Evolutionary conservation across 1,284 basidiomycete genomes (phyloP), one percentile per base, ranked within the genome.

Genomic region (Trametes versicolor): DNA sequence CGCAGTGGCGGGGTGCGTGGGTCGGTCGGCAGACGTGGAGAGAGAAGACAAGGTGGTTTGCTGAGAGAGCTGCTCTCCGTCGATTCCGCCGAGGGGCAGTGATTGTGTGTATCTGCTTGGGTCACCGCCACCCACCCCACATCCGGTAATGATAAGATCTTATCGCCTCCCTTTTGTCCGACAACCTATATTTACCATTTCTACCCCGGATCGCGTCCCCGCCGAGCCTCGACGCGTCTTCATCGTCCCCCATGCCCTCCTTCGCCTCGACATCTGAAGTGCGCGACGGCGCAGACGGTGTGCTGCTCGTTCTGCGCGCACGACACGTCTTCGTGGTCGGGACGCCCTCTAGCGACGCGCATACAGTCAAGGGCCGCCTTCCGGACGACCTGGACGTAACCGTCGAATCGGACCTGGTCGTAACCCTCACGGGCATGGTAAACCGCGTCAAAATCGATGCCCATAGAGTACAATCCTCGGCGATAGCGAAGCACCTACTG

Each of bases 371-470:
- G 70, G 78, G 75, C 59, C 80, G 72, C 62, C 70, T 85, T 32
- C 85, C 86, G 23, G 79, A 81, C 29, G 72, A 79, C 52, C 71
- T 89, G 45, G 85, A 89, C 72, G 79, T 90, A 27, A 71, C 85
- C 59, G 77, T 85, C 48, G 74, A 81, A 36, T 83, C 87, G 12
- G 81, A 83, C 72, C 72, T 92, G 50, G 70, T 79, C 36, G 72
- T 93, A 64, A 79, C 82, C 12, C 71, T 92, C 64, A 81, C 84
- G 63, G 91, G 87, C 39, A 77, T 77, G 39, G 68, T 85, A 25
- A 81, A 90, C 70, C 79, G 82, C 52, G 73, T 69, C 52, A 69
- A 72, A 64, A 76, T 87, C 47, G 67, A 80, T 58, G 69, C 80
- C 32, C 67, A 77, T 34, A 77, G 78, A 21, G 73, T 92, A 34